A percentile compares a stretch with the other conserved stretches of the same genome.
Evolutionary conservation across 1,284 basidiomycete genomes (phyloP).

Genomic region (Cronartium quercuum): DNA sequence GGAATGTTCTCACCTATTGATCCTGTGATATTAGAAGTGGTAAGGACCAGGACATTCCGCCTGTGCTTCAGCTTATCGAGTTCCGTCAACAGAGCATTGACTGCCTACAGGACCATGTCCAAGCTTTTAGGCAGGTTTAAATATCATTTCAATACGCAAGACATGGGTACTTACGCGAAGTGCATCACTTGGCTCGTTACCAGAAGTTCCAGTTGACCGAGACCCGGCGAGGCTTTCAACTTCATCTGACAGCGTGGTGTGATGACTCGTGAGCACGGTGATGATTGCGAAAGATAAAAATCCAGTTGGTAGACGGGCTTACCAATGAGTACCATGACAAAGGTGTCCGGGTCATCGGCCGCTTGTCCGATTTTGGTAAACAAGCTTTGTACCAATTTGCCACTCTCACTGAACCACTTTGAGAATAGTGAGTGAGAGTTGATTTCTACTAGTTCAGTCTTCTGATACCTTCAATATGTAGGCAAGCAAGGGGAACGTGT

Average conservation of each 20-base stretch:
- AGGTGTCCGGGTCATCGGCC: slow-evolving; percentile 76
- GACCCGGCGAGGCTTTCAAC: slow-evolving; percentile 93
- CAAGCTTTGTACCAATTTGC: slow-evolving; percentile 90
- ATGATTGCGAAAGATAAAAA: background rate
- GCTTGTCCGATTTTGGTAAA: slow-evolving; percentile 84
- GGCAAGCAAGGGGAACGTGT: slow-evolving; percentile 1
- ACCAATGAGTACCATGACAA: slow-evolving; percentile 86
- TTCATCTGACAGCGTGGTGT: slow-evolving; percentile 56
- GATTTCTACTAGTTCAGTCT: slow-evolving; percentile 86
- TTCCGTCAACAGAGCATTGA: slow-evolving; percentile 94
- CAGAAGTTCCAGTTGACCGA: slow-evolving; percentile 82
- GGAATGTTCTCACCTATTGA: slow-evolving; percentile 84
- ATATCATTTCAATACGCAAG: background rate
- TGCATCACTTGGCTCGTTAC: slow-evolving; percentile 93
- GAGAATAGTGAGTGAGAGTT: slow-evolving; percentile 71
- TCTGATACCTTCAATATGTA: slow-evolving; percentile 60
- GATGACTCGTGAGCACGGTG: background rate
- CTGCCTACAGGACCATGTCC: slow-evolving; percentile 58
- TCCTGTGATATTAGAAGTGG: slow-evolving; percentile 89
- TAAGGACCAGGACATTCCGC: slow-evolving; percentile 91
- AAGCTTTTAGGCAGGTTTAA: no score
- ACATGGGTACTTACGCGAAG: slow-evolving; percentile 54
- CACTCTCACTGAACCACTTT: slow-evolving; percentile 79
- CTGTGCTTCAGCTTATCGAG: slow-evolving; percentile 87
- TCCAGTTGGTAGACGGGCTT: background rate